Evolutionary conservation across 495 filamentous ascomycete species (phyloP), one percentile per base, ranked within the genome.

Genomic region (Penicillium flavigenum): DNA sequence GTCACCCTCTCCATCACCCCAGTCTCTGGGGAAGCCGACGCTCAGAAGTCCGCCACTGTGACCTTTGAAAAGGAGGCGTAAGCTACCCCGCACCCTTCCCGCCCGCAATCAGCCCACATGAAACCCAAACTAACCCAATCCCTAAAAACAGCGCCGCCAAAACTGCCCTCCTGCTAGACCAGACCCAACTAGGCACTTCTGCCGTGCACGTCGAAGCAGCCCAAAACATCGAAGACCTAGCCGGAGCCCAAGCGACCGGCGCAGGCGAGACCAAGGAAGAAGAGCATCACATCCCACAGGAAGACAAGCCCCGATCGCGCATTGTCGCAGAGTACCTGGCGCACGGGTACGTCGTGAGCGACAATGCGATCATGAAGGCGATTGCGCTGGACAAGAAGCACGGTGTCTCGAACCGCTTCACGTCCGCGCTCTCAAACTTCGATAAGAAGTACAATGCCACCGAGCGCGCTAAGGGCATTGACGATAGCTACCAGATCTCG

Each of bases 261-360:
- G 76, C 76, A 44, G 76, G 83, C 29, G 66, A 76, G 5, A 71
- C 76, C 42, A 66, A 79, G 57, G 83, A 87, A 59, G 81, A 79
- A 19, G 65, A 76, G 48, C 80, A 88, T 60, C 82, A 92, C 55
- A 80, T 96, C 65, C 83, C 85, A 4, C 94, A 98, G 67, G 94
- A 98, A 68, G 91, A 96, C 74, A 98, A 98, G 79, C 94, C 94
- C 1, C 86, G 90, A 66, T 82, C 87, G 19, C 92, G 95, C 64
- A 96, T 98, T 65, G 61, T 97, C 26, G 94, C 94, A 58, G 94
- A 98, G 77, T 96, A 96, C 70, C 86, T 98, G 27, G 92, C 92
- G 5, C 89, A 96, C 63, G 94, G 94, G 61, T 98, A 98, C 73
- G 79, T 83, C 19, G 76, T 98, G 62, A 89, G 88, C 51, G 94